A percentile compares a stretch with the other conserved stretches of the same genome.
Conservation (phyloP, 140 eudicot species). For the Senecio squalidus region DNA sequence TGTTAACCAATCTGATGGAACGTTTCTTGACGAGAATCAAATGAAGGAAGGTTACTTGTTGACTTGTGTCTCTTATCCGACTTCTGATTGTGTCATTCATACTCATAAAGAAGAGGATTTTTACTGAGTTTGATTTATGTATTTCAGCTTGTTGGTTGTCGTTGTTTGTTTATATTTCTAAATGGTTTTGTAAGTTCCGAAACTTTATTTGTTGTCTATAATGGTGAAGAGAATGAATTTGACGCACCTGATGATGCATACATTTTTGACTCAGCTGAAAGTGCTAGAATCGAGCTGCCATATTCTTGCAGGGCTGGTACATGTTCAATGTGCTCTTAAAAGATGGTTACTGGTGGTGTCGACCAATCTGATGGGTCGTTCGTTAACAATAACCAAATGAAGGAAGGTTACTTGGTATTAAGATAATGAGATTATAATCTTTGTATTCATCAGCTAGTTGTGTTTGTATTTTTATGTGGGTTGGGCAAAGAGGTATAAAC, state of each 20-base stretch:
- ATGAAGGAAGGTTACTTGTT: constrained; percentile 62
- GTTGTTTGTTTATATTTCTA: constrained; percentile 14
- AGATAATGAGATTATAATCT: constrained; percentile 5
- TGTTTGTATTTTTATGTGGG: too few species aligned
- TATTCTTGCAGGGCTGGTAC: constrained; percentile 99
- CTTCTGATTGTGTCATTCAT: constrained; percentile 76
- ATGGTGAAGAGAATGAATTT: constrained; percentile 71
- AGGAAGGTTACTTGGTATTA: constrained; percentile 14
- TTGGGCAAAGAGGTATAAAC: too few species aligned
- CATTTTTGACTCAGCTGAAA: constrained; percentile 88
- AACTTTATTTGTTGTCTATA: constrained; percentile 24
- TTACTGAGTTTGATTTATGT: constrained; percentile 37
- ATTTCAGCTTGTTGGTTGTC: neutral
- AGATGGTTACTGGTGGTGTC: constrained; percentile 47
- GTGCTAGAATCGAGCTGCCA: constrained; percentile 80
- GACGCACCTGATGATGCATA: constrained; percentile 74
- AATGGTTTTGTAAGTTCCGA: neutral
- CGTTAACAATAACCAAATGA: constrained; percentile 63
- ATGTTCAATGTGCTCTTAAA: constrained; percentile 92
- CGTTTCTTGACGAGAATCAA: constrained; percentile 78
- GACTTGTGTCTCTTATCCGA: constrained; percentile 88
- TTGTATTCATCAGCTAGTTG: too few species aligned
- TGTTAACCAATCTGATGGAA: constrained; percentile 89
- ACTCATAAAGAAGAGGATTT: constrained; percentile 92
- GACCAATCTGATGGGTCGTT: constrained; percentile 96